These are phyloP conservation scores for Diplodia sapinea DNA, from an alignment of 2,329 filamentous ascomycete genomes.

Conservation along the genomic window DNA sequence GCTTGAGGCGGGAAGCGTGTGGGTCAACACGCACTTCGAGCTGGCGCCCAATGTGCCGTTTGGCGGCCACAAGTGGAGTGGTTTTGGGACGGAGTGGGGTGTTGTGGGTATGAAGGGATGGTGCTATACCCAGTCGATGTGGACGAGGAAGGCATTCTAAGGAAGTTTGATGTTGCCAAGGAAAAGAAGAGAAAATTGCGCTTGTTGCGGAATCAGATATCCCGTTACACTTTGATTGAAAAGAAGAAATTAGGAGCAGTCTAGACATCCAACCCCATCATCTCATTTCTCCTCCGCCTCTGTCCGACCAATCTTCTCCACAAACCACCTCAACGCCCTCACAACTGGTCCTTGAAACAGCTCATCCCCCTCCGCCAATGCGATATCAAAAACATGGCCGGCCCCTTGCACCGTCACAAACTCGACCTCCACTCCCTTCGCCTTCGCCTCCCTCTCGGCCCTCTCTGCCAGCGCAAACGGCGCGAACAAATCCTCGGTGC, in stretches of 20 bases:
- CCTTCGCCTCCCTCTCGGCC: conserved; percentile 39
- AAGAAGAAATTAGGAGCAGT: too few species aligned
- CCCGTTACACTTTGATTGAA: too few species aligned
- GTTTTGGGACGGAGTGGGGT: conserved; percentile 65
- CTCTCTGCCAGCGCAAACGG: conserved; percentile 45
- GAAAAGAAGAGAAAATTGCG: not conserved
- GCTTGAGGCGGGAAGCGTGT: conserved; percentile 59
- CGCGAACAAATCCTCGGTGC: conserved; percentile 49
- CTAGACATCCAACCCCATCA: not conserved
- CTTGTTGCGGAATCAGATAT: too few species aligned
- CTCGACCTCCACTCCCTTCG: conserved; percentile 44
- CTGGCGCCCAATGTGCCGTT: conserved; percentile 57
- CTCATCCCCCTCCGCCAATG: not conserved
- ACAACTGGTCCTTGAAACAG: conserved; percentile 3
- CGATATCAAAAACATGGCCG: conserved; percentile 49
- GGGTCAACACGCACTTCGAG: conserved; percentile 55
- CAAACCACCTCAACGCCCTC: conserved; percentile 7
- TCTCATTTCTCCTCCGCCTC: not conserved
- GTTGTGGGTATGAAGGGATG: conserved; percentile 66
- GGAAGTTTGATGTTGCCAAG: not conserved
- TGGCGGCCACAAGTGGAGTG: conserved; percentile 66
- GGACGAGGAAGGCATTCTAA: conserved; percentile 25
- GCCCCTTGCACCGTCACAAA: conserved; percentile 50
- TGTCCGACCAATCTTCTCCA: not conserved
- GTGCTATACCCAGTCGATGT: conserved; percentile 51